These are phyloP conservation scores for Penicillium paxilli DNA, from an alignment of 495 filamentous ascomycete species.

Conservation along the genomic window DNA sequence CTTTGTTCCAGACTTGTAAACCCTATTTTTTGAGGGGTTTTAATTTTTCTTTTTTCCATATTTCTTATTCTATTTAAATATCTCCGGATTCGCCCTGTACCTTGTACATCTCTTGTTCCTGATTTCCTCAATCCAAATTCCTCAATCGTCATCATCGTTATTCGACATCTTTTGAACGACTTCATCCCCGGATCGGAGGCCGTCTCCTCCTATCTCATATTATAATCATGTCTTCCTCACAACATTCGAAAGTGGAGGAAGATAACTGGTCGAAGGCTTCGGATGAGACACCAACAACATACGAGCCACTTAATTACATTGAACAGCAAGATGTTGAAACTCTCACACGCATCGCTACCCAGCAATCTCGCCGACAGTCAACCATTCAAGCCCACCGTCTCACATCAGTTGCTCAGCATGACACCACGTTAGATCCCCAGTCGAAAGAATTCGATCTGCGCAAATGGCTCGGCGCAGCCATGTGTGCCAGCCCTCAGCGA, in stretches of 20 bases:
- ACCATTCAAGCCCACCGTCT: constrained; percentile 4
- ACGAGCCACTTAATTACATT: constrained; percentile 15
- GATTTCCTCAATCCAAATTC: neutral
- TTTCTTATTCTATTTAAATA: neutral
- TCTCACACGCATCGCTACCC: constrained; percentile 23
- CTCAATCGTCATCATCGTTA: neutral
- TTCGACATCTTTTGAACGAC: neutral
- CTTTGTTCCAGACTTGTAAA: neutral
- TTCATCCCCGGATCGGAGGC: neutral
- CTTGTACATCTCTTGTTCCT: neutral
- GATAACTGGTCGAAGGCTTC: neutral
- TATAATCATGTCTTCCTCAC: constrained; percentile 5
- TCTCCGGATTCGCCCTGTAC: neutral
- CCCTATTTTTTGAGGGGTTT: neutral
- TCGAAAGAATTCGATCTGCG: constrained; percentile 24
- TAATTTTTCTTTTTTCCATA: too few species aligned
- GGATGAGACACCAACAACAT: neutral
- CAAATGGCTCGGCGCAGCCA: constrained; percentile 31
- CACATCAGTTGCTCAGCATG: constrained; percentile 15
- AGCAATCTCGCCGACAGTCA: constrained; percentile 17
- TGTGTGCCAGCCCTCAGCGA: constrained; percentile 21
- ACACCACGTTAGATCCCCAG: constrained; percentile 27
- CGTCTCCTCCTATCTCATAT: neutral
- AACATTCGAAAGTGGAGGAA: neutral
- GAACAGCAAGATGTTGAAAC: constrained; percentile 23